These are phyloP conservation scores for Boeremia exigua DNA, from an alignment of 2,329 filamentous ascomycete genomes.

Conservation along the genomic window DNA sequence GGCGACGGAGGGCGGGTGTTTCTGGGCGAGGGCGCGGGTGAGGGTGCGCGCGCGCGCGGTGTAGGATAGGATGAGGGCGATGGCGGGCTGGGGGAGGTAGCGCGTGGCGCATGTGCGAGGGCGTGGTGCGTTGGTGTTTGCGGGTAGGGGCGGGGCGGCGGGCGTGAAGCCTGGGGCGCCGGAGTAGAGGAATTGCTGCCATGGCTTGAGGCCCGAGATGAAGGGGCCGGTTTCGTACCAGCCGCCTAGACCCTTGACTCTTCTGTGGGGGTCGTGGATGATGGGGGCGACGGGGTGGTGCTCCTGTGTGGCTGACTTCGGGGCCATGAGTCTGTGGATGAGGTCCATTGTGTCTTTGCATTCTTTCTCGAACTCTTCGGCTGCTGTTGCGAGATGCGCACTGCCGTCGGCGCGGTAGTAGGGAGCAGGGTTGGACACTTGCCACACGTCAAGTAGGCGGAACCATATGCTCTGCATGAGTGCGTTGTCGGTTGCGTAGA, in stretches of 20 bases:
- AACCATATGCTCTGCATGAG: constrained; percentile 38
- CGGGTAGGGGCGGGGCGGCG: neutral
- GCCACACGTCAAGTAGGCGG: constrained; percentile 32
- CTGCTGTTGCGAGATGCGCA: neutral
- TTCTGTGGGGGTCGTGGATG: constrained; percentile 16
- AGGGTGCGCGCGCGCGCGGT: constrained; percentile 21
- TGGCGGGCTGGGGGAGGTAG: constrained; percentile 32
- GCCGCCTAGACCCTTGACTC: neutral
- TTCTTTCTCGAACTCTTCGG: neutral
- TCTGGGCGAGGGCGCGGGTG: neutral
- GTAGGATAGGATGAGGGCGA: constrained; percentile 33
- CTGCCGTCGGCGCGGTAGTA: neutral
- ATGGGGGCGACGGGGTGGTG: neutral
- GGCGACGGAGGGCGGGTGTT: neutral
- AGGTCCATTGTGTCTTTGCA: neutral
- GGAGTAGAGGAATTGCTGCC: constrained; percentile 35
- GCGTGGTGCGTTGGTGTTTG: constrained; percentile 14
- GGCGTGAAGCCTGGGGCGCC: constrained; percentile 29
- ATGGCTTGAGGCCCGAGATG: constrained; percentile 32
- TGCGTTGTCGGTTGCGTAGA: constrained; percentile 25
- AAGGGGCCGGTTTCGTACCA: constrained; percentile 21
- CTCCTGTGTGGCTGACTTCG: neutral
- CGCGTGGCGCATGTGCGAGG: constrained; percentile 9
- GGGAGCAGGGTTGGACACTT: neutral
- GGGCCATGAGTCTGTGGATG: neutral